phyloP scores from a whole-genome alignment of 1,284 basidiomycete species.

The Cutaneotrichosporon arboriforme region DNA sequence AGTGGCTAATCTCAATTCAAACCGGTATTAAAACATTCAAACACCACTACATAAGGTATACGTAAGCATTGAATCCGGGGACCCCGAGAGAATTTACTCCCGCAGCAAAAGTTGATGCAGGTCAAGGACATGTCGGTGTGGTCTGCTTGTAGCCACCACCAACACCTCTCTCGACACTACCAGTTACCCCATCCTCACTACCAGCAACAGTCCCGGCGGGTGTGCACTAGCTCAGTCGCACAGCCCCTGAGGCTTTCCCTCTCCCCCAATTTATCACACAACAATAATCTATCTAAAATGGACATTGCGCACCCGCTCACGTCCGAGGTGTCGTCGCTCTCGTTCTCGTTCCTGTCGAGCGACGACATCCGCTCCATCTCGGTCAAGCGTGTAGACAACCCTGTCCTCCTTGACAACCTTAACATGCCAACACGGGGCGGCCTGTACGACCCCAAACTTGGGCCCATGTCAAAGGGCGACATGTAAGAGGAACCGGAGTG shows the following conservation, averaged over 20 bases:
- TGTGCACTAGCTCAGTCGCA: slow-evolving; percentile 11
- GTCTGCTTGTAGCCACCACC: background rate
- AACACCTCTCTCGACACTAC: background rate
- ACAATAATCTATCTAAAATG: slow-evolving; percentile 55
- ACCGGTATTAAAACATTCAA: no score
- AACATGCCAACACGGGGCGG: slow-evolving; percentile 88
- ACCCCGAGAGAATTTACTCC: no score
- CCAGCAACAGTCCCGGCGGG: slow-evolving; percentile 4
- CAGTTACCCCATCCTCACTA: slow-evolving; percentile 1
- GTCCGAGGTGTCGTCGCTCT: slow-evolving; percentile 75
- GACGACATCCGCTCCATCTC: slow-evolving; percentile 88
- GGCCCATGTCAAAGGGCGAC: slow-evolving; percentile 79
- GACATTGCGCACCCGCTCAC: slow-evolving; percentile 87
- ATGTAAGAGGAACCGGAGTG: slow-evolving; percentile 57
- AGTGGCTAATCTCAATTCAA: no score
- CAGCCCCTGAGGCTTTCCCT: slow-evolving; percentile 12
- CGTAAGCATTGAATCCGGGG: no score
- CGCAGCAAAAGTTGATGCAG: slow-evolving; percentile 1
- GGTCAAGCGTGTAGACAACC: slow-evolving; percentile 94
- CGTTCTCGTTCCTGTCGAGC: slow-evolving; percentile 91
- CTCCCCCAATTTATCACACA: background rate
- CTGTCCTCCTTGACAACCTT: slow-evolving; percentile 86
- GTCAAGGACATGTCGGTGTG: background rate
- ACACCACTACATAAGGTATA: no score
- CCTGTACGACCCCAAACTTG: slow-evolving; percentile 91